A percentile compares a stretch with the other conserved stretches of the same genome.
Evolutionary conservation across 1,284 basidiomycete species (phyloP).

Genomic region (Ustilago hordei): DNA sequence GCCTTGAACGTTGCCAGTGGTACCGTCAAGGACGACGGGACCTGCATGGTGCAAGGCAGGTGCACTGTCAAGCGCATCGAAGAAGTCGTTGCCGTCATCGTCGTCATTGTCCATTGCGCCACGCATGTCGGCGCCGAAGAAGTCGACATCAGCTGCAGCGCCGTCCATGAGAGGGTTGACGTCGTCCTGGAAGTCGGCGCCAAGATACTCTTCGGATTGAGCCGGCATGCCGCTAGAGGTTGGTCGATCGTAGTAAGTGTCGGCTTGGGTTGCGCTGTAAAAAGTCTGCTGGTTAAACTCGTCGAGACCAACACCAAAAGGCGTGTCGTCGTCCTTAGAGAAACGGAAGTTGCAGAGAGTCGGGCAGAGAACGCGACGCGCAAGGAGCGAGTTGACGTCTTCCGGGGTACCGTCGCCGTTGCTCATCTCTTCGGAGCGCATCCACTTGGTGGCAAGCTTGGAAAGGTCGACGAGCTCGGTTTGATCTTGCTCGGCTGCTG

Average conservation of each 20-base stretch:
- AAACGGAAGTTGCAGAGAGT: conserved; percentile 62
- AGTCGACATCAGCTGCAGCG: conserved; percentile 36
- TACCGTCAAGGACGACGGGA: conserved; percentile 42
- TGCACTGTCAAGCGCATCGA: conserved; percentile 66
- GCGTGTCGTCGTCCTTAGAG: conserved; percentile 59
- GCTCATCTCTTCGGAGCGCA: conserved; percentile 35
- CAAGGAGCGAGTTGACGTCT: conserved; percentile 43
- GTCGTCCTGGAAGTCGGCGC: conserved; percentile 29
- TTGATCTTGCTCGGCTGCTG: conserved; percentile 25
- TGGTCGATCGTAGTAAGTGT: conserved; percentile 28
- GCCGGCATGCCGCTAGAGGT: conserved; percentile 21
- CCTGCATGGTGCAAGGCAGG: conserved; percentile 40
- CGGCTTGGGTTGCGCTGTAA: conserved; percentile 33
- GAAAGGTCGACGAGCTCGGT: conserved; percentile 48
- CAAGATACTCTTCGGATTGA: conserved; percentile 30
- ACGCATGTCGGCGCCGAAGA: conserved; percentile 32
- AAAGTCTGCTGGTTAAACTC: conserved; percentile 48
- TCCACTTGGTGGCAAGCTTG: conserved; percentile 55
- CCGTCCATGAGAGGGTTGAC: conserved; percentile 26
- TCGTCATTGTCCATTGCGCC: conserved; percentile 35
- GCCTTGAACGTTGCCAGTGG: conserved; percentile 32
- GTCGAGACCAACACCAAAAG: conserved; percentile 53
- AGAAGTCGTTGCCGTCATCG: conserved; percentile 66
- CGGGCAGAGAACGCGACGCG: conserved; percentile 56
- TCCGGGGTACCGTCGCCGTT: conserved; percentile 17